Evolutionary conservation across 768 basidiomycete genomes (phyloP).

Genomic region (Chiua virens): DNA sequence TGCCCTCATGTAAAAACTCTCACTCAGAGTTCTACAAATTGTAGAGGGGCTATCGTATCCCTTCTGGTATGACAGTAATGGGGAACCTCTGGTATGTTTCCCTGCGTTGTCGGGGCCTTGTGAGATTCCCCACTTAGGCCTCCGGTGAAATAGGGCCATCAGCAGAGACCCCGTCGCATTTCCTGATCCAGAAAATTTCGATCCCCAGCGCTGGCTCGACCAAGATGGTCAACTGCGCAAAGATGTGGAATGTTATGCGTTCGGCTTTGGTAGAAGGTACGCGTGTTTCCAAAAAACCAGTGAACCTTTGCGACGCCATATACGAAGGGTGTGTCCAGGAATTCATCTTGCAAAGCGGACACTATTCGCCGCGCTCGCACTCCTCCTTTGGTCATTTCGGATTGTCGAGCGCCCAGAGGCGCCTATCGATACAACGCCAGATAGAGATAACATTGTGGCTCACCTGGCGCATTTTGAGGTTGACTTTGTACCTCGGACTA

Average conservation of each 20-base stretch:
- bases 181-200: conserved; percentile 56
- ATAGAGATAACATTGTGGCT: conserved; percentile 54
- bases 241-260: conserved; percentile 48
- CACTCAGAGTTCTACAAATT: neutral
- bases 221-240: conserved; percentile 43
- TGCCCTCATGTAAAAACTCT: conserved; percentile 26
- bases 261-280: conserved; percentile 52
- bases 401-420: conserved; percentile 44
- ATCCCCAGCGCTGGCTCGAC: conserved; percentile 56
- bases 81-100: conserved; percentile 22
- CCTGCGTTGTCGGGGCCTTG: neutral
- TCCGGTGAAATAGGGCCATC: conserved; percentile 39
- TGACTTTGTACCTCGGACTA: conserved; percentile 48
- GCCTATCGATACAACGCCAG: conserved; percentile 54
- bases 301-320: too few relatives aligned
- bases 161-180: conserved; percentile 55
- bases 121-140: neutral
- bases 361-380: conserved; percentile 58
- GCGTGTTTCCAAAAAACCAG: neutral
- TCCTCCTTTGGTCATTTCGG: conserved; percentile 62
- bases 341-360: conserved; percentile 53
- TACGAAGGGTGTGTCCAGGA: conserved; percentile 57
- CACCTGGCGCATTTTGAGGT: conserved; percentile 58
- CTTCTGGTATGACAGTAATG: conserved; percentile 20
- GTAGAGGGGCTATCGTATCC: conserved; percentile 23